These are phyloP conservation scores for Periconia macrospinosa DNA, from an alignment of 2,329 filamentous ascomycete genomes.

Conservation along the genomic window DNA sequence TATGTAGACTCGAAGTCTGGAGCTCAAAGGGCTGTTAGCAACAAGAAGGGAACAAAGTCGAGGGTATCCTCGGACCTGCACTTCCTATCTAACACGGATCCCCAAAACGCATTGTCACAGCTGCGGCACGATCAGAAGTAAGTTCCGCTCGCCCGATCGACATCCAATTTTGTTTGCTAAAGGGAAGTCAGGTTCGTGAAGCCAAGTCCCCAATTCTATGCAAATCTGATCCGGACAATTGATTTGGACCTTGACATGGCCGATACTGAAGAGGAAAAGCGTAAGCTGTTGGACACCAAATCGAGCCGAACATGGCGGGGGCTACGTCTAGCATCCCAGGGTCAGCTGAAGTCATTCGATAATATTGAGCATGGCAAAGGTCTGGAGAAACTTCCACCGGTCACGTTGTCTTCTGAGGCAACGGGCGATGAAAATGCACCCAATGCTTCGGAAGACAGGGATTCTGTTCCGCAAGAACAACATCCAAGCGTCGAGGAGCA, in stretches of 20 bases:
- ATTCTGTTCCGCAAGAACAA: constrained; percentile 38
- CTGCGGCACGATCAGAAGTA: constrained; percentile 66
- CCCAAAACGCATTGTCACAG: constrained; percentile 65
- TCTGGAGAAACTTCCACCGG: constrained; percentile 53
- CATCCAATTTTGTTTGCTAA: constrained; percentile 22
- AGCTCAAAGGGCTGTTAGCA: constrained; percentile 67
- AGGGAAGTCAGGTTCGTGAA: constrained; percentile 61
- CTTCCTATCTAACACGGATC: constrained; percentile 72
- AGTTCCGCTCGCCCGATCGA: constrained; percentile 32
- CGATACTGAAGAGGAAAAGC: constrained; percentile 63
- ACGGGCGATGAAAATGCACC: constrained; percentile 36
- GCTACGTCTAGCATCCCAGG: constrained; percentile 75
- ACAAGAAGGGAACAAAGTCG: constrained; percentile 65
- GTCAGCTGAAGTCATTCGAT: constrained; percentile 77
- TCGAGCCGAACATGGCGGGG: constrained; percentile 90
- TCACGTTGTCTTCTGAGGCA: constrained; percentile 34
- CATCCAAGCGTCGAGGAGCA: constrained; percentile 44
- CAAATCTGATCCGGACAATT: constrained; percentile 73
- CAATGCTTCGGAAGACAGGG: constrained; percentile 40
- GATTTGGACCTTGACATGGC: constrained; percentile 88
- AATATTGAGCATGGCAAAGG: constrained; percentile 78
- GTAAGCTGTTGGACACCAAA: constrained; percentile 68
- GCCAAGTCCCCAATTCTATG: constrained; percentile 71
- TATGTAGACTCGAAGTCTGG: constrained; percentile 70
- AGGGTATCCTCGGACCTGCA: constrained; percentile 42